Evolutionary conservation across 2,329 filamentous ascomycete genomes (phyloP), one percentile per base, ranked within the genome.

Genomic region (Fusarium clavum): DNA sequence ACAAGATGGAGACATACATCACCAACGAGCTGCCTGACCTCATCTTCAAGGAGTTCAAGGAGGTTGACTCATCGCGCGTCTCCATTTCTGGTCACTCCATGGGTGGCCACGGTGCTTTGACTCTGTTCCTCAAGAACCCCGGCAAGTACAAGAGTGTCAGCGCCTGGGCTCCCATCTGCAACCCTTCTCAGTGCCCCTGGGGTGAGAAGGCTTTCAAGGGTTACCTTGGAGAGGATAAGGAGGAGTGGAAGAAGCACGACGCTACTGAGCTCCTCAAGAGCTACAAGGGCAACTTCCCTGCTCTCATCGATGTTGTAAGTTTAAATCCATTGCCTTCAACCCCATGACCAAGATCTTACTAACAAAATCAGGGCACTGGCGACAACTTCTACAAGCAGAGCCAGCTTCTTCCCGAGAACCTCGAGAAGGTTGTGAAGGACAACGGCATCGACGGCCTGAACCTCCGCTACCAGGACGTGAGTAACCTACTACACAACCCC

Each of bases 321-420:
- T 57, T 34, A 38, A 24, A 9, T 5, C 12, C 6, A 11, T n/a
- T 24, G 25, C 16, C 1, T 14, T 11, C 32, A 41, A 10, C 5
- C 8, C 20, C 7, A 20, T 20, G 24, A 18, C 12, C 13, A 24
- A 18, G 5, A n/a, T 27, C 16, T 58, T 40, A 54, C 57, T 55
- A 41, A 55, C 25, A 18, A 11, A 24, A 45, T 3, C 47, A 93
- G 91, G 96, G 96, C 44, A 97, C 94, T 6, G 94, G 89, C 25
- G 96, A 99, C 84, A 94, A 95, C 82, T 99, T 98, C 81, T 98
- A 98, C 84, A 95, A 97, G 84, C 90, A 97, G 80, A 89, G 90
- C 48, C 96, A 99, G 82, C 86, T 99, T 60, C 87, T 98, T 44
- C 96, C 95, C 0, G 96, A 99, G 86, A 98, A 98, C 81, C 90